Evolutionary conservation across 768 basidiomycete species (phyloP), one percentile per base, ranked within the genome.

Genomic region (Serendipita indica): DNA sequence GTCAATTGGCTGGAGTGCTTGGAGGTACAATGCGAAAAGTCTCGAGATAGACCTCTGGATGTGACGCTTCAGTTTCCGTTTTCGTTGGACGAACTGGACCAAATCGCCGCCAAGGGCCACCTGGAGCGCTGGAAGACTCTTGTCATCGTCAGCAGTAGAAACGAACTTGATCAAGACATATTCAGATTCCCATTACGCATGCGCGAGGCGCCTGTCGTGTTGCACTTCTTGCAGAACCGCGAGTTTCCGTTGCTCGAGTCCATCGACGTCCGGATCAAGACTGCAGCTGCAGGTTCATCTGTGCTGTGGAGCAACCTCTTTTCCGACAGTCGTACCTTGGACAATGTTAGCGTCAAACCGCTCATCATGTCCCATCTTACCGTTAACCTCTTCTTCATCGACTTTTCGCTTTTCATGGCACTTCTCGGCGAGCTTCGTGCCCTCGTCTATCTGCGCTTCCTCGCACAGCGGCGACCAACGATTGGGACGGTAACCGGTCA

Each of bases 231-330:
- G 16, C 22, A 18, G 16, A 33, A 32, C 32, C 16, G 16, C 49
- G 10, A 27, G 22, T 54, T 54, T 30, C 12, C 49, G n/a, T n/a
- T 22, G 22, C 32, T 54, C 4, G 7, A 32, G 30, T n/a, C 7
- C 32, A 54, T 54, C 20, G 49, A 54, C 25, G 49, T 54, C n/a
- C 49, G n/a, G 30, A 20, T 54, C 25, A 54, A 27, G 49, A 28
- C 49, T 22, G 32, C 22, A 18, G 49, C 22, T 30, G 32, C 49
- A 25, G 25, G 49, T 13, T 54, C 49, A 4, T 7, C 49, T 10
- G n/a, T 54, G 22, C 32, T 54, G 7, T 54, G 49, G 49, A 54
- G 49, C n/a, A 54, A 54, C 10, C 49, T 54, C 12, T 54, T 54
- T 27, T 10, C 49, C 10, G 49, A 54, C 10, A 27, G 16, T n/a